These are phyloP conservation scores for Vigna hirtella DNA, from an alignment of 306 rosid genomes.

Conservation along the genomic window DNA sequence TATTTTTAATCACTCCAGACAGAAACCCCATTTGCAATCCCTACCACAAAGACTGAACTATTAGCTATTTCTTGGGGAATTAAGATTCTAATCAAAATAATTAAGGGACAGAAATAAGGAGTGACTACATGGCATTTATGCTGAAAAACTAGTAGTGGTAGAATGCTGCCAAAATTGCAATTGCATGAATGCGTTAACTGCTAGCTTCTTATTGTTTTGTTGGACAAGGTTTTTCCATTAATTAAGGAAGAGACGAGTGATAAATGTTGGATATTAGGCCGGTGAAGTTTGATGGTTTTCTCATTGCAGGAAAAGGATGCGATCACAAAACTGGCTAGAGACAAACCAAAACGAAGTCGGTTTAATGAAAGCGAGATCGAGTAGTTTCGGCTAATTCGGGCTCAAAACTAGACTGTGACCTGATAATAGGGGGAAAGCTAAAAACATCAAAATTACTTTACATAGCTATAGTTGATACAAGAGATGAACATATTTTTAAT, in stretches of 20 bases:
- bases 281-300: neutral
- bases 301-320: neutral
- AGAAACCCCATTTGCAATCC: neutral
- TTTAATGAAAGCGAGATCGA: neutral
- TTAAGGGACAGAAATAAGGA: neutral
- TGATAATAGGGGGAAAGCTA: neutral
- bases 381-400: neutral
- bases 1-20: slow-evolving; percentile 36
- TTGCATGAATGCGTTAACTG: slow-evolving; percentile 1
- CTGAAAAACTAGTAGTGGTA: neutral
- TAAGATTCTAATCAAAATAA: slow-evolving; percentile 21
- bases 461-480: neutral
- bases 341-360: slow-evolving; percentile 1
- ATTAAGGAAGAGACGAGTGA: neutral
- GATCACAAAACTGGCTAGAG: neutral
- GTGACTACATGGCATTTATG: neutral
- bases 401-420: neutral
- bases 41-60: slow-evolving; percentile 10
- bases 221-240: slow-evolving; percentile 16
- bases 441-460: neutral
- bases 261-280: neutral
- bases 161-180: neutral
- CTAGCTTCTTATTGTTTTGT: slow-evolving; percentile 6
- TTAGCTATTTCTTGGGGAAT: neutral
- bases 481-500: neutral